Conservation (phyloP, 495 filamentous ascomycete genomes). For the Penicillium waksmanii region DNA sequence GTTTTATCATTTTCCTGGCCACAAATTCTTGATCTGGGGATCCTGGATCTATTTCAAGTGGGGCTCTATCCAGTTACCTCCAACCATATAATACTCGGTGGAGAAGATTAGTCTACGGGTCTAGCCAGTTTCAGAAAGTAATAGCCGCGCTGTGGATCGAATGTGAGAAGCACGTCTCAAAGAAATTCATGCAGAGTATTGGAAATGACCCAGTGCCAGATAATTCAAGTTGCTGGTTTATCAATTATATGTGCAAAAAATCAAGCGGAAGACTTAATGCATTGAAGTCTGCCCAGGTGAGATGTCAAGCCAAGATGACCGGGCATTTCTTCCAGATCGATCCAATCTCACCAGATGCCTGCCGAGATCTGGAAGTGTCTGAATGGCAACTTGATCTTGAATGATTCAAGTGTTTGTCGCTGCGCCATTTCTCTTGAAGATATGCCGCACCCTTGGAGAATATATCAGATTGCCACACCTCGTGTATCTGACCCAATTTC, state of each 20-base stretch:
- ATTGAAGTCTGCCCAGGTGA: neutral
- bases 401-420: neutral
- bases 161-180: neutral
- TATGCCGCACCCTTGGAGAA: slow-evolving; percentile 8
- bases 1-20: too few species aligned
- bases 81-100: neutral
- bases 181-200: neutral
- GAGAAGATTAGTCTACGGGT: neutral
- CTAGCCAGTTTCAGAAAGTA: neutral
- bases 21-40: too few species aligned
- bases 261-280: neutral
- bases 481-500: slow-evolving; percentile 6
- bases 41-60: too few species aligned
- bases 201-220: neutral
- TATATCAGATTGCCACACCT: slow-evolving; percentile 7
- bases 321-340: neutral
- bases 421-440: slow-evolving; percentile 7
- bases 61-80: neutral
- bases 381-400: neutral
- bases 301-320: neutral
- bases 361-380: neutral
- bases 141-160: slow-evolving; percentile 3
- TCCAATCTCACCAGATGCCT: neutral
- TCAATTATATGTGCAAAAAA: neutral
- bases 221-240: too few species aligned